These are phyloP conservation scores for Stemphylium vesicarium DNA, from an alignment of 2,329 filamentous ascomycete genomes.

Conservation along the genomic window DNA sequence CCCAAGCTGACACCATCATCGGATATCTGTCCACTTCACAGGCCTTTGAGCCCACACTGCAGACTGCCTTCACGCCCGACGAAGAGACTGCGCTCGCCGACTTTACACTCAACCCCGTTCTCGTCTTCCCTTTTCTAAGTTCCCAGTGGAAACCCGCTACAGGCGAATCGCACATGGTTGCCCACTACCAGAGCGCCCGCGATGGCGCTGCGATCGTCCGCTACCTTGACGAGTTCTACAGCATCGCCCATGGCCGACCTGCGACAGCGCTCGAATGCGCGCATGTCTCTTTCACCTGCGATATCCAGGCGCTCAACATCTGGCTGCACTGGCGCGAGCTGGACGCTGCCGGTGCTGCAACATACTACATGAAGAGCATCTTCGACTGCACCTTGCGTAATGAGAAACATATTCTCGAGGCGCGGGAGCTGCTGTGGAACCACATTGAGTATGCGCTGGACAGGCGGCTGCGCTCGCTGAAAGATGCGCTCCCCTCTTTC, in stretches of 20 bases:
- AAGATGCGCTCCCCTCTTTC: slow-evolving; percentile 9
- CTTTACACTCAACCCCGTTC: slow-evolving; percentile 14
- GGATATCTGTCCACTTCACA: slow-evolving; percentile 13
- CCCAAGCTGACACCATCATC: slow-evolving; percentile 11
- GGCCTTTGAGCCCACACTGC: slow-evolving; percentile 7
- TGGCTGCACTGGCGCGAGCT: slow-evolving; percentile 17
- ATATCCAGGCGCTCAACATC: slow-evolving; percentile 14
- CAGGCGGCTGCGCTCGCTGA: slow-evolving; percentile 9
- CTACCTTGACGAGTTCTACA: slow-evolving; percentile 15
- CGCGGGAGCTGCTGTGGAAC: slow-evolving; percentile 15
- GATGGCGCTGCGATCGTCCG: slow-evolving; percentile 10
- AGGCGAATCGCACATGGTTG: slow-evolving; percentile 6
- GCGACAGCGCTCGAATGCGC: slow-evolving; percentile 12
- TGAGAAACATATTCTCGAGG: slow-evolving; percentile 10
- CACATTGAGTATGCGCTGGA: slow-evolving; percentile 13
- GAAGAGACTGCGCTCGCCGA: slow-evolving; percentile 10
- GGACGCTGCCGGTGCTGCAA: background rate
- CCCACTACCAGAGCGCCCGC: slow-evolving; percentile 5
- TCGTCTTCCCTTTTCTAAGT: slow-evolving; percentile 7
- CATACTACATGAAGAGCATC: slow-evolving; percentile 20
- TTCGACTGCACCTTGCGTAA: slow-evolving; percentile 15
- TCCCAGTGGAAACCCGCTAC: slow-evolving; percentile 8
- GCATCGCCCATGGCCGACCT: slow-evolving; percentile 4
- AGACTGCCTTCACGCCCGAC: slow-evolving; percentile 6
- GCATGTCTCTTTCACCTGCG: slow-evolving; percentile 14